These are phyloP conservation scores for Candida ponderosae DNA, from an alignment of 805 yeast genomes.

Conservation along the genomic window DNA sequence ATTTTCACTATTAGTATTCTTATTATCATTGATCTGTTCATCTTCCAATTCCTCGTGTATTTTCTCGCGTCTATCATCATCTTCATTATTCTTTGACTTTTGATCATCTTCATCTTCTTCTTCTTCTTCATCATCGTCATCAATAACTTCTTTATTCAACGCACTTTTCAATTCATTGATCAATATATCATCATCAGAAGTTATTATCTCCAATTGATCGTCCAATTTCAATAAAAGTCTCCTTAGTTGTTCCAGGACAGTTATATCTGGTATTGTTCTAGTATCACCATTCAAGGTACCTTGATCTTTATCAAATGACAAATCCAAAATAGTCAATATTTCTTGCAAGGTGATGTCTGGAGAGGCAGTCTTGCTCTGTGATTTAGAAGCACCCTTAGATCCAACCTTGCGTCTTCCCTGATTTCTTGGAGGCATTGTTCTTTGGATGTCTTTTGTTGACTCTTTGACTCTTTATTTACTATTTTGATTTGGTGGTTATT, in stretches of 20 bases:
- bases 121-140: neutral
- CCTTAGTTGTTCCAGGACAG: constrained; percentile 11
- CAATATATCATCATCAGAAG: constrained; percentile 19
- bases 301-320: constrained; percentile 49
- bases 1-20: constrained; percentile 4
- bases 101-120: neutral
- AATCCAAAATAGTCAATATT: constrained; percentile 41
- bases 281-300: constrained; percentile 60
- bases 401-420: constrained; percentile 21
- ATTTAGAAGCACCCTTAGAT: constrained; percentile 14
- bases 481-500: neutral
- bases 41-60: constrained; percentile 5
- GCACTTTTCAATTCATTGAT: constrained; percentile 8
- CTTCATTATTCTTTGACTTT: constrained; percentile 1
- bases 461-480: neutral
- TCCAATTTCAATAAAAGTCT: constrained; percentile 37
- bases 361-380: constrained; percentile 20
- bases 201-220: constrained; percentile 23
- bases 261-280: constrained; percentile 29
- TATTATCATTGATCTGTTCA: constrained; percentile 11
- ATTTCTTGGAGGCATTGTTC: constrained; percentile 12
- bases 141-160: constrained; percentile 3
- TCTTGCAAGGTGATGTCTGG: constrained; percentile 39
- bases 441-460: neutral
- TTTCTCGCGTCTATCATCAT: too few species aligned